These are phyloP conservation scores for Cudoniella acicularis DNA, from an alignment of 495 filamentous ascomycete species.

Conservation along the genomic window DNA sequence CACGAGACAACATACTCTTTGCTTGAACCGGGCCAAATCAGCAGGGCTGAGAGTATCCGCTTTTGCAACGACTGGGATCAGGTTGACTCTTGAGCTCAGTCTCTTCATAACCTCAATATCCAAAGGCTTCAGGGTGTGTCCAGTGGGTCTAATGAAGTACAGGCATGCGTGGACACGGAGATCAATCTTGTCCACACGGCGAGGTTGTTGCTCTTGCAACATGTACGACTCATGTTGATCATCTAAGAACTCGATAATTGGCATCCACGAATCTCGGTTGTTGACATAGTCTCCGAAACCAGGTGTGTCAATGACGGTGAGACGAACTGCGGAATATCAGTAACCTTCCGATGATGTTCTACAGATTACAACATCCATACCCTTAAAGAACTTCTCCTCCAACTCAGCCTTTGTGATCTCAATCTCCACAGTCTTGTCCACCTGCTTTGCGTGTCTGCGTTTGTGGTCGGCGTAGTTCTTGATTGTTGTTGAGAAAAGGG, in stretches of 20 bases:
- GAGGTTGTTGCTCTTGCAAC: slow-evolving; percentile 99
- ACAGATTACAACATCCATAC: slow-evolving; percentile 41
- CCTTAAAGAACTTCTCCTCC: slow-evolving; percentile 99
- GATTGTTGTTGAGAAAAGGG: slow-evolving; percentile 98
- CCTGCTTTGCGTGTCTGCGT: slow-evolving; percentile 95
- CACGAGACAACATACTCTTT: slow-evolving; percentile 56
- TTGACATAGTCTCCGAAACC: slow-evolving; percentile 99
- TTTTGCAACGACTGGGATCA: slow-evolving; percentile 98
- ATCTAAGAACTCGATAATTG: slow-evolving; percentile 98
- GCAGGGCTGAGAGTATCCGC: slow-evolving; percentile 93
- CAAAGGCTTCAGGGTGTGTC: slow-evolving; percentile 96
- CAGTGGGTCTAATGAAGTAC: slow-evolving; percentile 98
- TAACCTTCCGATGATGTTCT: slow-evolving; percentile 4
- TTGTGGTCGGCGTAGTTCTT: slow-evolving; percentile 99
- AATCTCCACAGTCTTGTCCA: slow-evolving; percentile 99
- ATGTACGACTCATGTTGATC: slow-evolving; percentile 99
- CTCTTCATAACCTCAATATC: slow-evolving; percentile 99
- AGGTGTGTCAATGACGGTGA: slow-evolving; percentile 98
- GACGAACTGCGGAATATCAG: slow-evolving; percentile 62
- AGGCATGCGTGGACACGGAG: slow-evolving; percentile 97
- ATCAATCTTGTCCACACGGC: slow-evolving; percentile 96
- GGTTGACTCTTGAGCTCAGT: slow-evolving; percentile 91
- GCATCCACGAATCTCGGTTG: slow-evolving; percentile 99
- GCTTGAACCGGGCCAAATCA: slow-evolving; percentile 89
- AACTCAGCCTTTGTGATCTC: slow-evolving; percentile 99